These are phyloP conservation scores for Hypomontagnella monticulosa DNA, from an alignment of 495 filamentous ascomycete species.

Conservation along the genomic window DNA sequence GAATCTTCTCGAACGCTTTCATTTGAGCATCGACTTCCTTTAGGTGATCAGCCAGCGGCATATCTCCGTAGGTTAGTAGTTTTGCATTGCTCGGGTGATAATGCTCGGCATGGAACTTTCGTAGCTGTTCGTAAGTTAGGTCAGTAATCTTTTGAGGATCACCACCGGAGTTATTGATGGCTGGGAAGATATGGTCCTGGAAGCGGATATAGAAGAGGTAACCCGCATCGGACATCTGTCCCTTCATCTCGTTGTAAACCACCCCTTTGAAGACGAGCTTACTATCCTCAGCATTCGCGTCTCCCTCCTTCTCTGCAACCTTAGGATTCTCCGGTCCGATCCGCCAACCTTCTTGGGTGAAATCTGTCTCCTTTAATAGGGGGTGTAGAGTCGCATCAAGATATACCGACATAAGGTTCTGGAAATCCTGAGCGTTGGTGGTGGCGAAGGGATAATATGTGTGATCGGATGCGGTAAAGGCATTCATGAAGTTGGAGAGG, in stretches of 20 bases:
- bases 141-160: slow-evolving; percentile 97
- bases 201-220: slow-evolving; percentile 95
- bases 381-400: slow-evolving; percentile 93
- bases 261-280: slow-evolving; percentile 96
- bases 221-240: slow-evolving; percentile 95
- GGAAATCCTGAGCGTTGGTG: slow-evolving; percentile 94
- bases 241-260: slow-evolving; percentile 99
- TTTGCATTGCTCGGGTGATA: slow-evolving; percentile 98
- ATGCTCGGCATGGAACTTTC: slow-evolving; percentile 85
- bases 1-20: slow-evolving; percentile 71
- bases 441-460: slow-evolving; percentile 99
- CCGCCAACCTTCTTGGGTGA: slow-evolving; percentile 95
- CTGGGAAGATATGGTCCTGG: slow-evolving; percentile 92
- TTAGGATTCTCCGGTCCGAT: slow-evolving; percentile 89
- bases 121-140: slow-evolving; percentile 85
- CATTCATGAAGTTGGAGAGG: slow-evolving; percentile 99
- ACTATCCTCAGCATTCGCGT: slow-evolving; percentile 54
- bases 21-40: slow-evolving; percentile 78
- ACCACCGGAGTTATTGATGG: slow-evolving; percentile 94
- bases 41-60: slow-evolving; percentile 83
- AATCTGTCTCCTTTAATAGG: slow-evolving; percentile 87
- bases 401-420: slow-evolving; percentile 95
- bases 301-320: slow-evolving; percentile 51
- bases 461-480: slow-evolving; percentile 94
- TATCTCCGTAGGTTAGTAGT: slow-evolving; percentile 93